Percentiles rank a stretch among this genome's conserved stretches.
These are phyloP conservation scores for Chalciporus piperatus DNA, from an alignment of 768 basidiomycete genomes.

Conservation along the genomic window DNA sequence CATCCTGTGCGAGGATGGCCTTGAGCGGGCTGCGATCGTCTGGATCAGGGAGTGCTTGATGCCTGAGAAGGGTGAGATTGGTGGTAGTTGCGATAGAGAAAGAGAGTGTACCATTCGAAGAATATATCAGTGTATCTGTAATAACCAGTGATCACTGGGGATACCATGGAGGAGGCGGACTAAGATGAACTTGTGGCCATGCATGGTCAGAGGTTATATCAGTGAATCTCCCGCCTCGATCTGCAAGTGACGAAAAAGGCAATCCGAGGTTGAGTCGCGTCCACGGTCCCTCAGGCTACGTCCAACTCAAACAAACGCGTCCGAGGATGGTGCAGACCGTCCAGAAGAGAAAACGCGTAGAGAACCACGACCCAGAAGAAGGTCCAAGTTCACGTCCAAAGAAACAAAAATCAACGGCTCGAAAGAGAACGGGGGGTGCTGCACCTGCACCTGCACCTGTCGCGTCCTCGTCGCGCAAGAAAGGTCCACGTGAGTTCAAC, in stretches of 20 bases:
- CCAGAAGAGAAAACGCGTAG: conserved; percentile 47
- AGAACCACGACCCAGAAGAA: conserved; percentile 32
- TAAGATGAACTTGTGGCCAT: neutral
- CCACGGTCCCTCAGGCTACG: neutral
- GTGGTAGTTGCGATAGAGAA: neutral
- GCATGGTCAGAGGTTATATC: too few relatives aligned
- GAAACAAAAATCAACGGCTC: conserved; percentile 60
- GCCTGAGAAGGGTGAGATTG: conserved; percentile 40
- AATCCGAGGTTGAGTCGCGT: neutral
- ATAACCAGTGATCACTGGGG: conserved; percentile 61
- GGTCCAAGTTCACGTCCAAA: conserved; percentile 37
- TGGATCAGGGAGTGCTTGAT: conserved; percentile 51
- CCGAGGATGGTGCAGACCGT: conserved; percentile 65
- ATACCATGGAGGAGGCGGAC: conserved; percentile 24
- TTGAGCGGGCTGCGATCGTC: conserved; percentile 63
- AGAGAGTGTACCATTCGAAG: conserved; percentile 64
- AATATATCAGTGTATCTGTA: conserved; percentile 85
- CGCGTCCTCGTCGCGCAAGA: conserved; percentile 29
- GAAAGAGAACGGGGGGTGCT: conserved; percentile 79
- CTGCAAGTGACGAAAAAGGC: neutral
- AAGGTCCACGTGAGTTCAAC: conserved; percentile 24
- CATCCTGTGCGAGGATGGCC: conserved; percentile 68
- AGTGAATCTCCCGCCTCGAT: neutral
- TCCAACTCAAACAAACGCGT: conserved; percentile 1
- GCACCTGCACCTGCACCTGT: conserved; percentile 20